A percentile compares a stretch with the other conserved stretches of the same genome.
Conservation (phyloP, 2,329 filamentous ascomycete genomes). For the Phyllosticta citriasiana region DNA sequence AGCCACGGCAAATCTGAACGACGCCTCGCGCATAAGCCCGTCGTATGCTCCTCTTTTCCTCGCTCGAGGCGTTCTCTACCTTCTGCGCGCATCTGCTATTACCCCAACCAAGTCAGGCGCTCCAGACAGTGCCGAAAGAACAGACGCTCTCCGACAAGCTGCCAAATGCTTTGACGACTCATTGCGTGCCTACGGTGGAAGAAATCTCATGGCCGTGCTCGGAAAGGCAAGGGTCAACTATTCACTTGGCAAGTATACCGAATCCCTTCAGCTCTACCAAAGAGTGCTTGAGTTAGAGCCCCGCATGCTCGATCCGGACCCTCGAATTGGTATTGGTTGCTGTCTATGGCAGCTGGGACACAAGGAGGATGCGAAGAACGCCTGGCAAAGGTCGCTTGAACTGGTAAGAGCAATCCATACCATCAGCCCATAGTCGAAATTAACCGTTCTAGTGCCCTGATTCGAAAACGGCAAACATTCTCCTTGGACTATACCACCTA, state of each 20-base stretch:
- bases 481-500: constrained; percentile 83
- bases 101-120: constrained; percentile 58
- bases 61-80: constrained; percentile 77
- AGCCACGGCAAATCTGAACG: constrained; percentile 86
- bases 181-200: constrained; percentile 69
- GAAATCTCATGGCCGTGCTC: constrained; percentile 86
- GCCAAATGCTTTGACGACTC: constrained; percentile 94
- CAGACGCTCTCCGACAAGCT: constrained; percentile 73
- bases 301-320: constrained; percentile 82
- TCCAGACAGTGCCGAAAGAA: constrained; percentile 58
- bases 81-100: constrained; percentile 79
- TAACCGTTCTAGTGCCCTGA: constrained; percentile 47
- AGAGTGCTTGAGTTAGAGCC: constrained; percentile 79
- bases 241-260: constrained; percentile 74
- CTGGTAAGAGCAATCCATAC: constrained; percentile 41
- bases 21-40: constrained; percentile 88
- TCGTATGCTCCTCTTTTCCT: constrained; percentile 85
- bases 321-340: constrained; percentile 88
- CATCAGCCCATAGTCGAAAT: background rate
- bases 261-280: constrained; percentile 78
- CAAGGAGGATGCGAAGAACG: constrained; percentile 81
- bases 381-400: constrained; percentile 82
- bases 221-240: constrained; percentile 82
- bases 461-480: constrained; percentile 81
- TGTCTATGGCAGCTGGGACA: constrained; percentile 95